These are phyloP conservation scores for Hericium alpestre DNA, from an alignment of 768 basidiomycete species.

Conservation along the genomic window DNA sequence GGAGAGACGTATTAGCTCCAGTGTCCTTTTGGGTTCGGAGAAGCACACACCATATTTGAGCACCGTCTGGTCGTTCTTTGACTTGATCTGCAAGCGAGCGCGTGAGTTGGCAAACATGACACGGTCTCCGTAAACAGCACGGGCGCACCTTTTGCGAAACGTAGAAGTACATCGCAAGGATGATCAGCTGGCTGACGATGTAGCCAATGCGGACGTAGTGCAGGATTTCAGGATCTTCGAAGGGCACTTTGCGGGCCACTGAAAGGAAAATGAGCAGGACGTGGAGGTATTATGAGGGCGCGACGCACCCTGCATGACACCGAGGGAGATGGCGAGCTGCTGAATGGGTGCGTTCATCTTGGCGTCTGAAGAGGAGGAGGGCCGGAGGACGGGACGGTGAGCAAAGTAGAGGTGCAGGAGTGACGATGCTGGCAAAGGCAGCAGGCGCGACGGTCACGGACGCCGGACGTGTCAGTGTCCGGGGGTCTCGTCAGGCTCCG, in stretches of 20 bases:
- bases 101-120: neutral
- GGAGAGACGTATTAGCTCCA: constrained; percentile 1
- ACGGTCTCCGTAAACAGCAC: neutral
- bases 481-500: neutral
- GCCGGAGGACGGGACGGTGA: neutral
- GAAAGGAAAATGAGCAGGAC: constrained; percentile 3
- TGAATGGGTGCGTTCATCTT: constrained; percentile 12
- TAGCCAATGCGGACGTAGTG: constrained; percentile 80
- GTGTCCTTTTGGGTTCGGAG: neutral
- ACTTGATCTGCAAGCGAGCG: constrained; percentile 55
- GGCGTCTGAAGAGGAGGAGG: neutral
- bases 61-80: constrained; percentile 91
- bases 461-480: neutral
- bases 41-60: constrained; percentile 77
- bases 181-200: constrained; percentile 58
- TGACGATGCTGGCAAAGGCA: neutral
- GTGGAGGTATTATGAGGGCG: neutral
- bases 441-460: neutral
- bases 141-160: constrained; percentile 56
- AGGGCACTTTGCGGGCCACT: constrained; percentile 89
- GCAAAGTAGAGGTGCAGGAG: neutral
- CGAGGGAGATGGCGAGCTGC: constrained; percentile 84
- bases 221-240: constrained; percentile 78
- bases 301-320: constrained; percentile 75
- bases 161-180: constrained; percentile 72